Evolutionary conservation across 306 rosid species (phyloP), one percentile per base, ranked within the genome.

Genomic region (Fragaria ananassa): DNA sequence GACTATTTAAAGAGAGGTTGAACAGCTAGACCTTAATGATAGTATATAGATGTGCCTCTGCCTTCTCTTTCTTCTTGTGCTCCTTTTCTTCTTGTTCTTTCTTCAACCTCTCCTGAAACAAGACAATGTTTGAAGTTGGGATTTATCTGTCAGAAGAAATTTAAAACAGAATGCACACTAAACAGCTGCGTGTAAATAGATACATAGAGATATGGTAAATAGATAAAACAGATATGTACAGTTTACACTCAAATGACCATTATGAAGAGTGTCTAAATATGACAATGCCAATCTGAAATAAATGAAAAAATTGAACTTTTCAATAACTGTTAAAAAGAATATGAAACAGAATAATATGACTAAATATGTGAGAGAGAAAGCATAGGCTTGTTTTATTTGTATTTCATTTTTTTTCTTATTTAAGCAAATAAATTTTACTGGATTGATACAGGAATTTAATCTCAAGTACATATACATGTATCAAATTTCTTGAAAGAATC

Each of bases 11-110:
- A 42, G 70, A 76, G 27, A 65, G 15, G 46, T 44, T 75, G 46
- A 79, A 74, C 54, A 35, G 42, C 47, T 27, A 74, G 27, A 93
- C 98, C 98, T 91, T 91, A 84, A 91, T 89, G 47, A 93, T 86
- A 75, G 93, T 93, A 84, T 91, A 90, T 4, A 90, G 91, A 76
- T 93, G 97, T 60, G 98, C 92, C 82, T 93, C 92, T 2, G 96
- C 96, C 80, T 93, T 91, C 73, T 91, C 93, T 83, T 87, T 91
- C 87, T 86, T 91, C 78, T 90, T 93, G 62, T 88, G 92, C 75
- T 93, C 98, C 83, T 93, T 88, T 77, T 89, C 97, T 79, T 93
- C 98, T 77, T 89, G 97, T 80, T 91, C 97, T 81, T 93, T 91
- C 85, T 91, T 91, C 84, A 93, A 80, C 89, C 93, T 91, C 89